phyloP scores from a whole-genome alignment of 78 protist species.

The Dictyostelium citrinum region DNA sequence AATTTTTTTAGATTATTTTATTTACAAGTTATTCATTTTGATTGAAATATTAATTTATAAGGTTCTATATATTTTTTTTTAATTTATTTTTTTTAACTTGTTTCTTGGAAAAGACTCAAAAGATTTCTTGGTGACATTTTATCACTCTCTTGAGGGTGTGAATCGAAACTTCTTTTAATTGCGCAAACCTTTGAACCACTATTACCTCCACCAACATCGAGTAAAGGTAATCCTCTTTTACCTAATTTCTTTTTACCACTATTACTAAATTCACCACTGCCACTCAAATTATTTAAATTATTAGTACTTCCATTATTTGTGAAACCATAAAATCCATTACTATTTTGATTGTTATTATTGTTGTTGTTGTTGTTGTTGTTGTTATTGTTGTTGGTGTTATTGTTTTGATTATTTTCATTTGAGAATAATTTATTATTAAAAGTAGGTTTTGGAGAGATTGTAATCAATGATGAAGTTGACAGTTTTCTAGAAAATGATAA shows the following conservation, averaged over 20 bases:
- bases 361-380: too few relatives aligned
- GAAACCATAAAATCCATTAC: neutral
- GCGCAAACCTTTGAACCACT: conserved; percentile 7
- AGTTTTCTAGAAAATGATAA: neutral
- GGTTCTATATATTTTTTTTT: too few relatives aligned
- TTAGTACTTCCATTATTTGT: neutral
- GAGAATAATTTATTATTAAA: neutral
- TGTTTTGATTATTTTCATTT: neutral
- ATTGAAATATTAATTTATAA: too few relatives aligned
- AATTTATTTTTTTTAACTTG: too few relatives aligned
- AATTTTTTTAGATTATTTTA: too few relatives aligned
- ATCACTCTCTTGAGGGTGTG: conserved; percentile 37
- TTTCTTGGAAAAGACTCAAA: conserved; percentile 31
- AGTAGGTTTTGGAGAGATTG: neutral
- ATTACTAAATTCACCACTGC: neutral
- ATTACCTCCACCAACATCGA: neutral
- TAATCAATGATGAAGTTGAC: neutral
- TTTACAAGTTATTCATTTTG: too few relatives aligned
- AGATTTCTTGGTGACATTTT: conserved; percentile 60
- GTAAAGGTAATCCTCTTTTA: conserved; percentile 12
- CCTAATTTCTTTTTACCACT: conserved; percentile 12
- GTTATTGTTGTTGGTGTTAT: neutral
- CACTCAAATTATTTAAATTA: neutral
- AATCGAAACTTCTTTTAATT: conserved; percentile 2
- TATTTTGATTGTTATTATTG: too few relatives aligned